Evolutionary conservation across 371 early-diverging fungal genomes (phyloP), one percentile per base, ranked within the genome.

Genomic region (Mucor mucedo): DNA sequence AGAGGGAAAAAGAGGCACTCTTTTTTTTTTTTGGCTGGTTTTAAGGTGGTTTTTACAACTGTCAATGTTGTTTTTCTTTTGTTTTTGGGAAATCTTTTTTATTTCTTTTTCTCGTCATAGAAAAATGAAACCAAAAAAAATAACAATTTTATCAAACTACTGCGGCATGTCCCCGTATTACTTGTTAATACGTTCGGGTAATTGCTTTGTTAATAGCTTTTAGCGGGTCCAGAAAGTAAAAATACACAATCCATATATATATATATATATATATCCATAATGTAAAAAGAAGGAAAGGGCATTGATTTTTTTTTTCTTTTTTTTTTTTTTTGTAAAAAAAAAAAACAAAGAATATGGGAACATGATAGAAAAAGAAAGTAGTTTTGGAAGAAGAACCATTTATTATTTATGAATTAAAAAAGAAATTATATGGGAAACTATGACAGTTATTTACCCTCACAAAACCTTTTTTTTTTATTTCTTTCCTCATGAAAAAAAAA

Each of bases 121-220:
- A 55, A 38, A 48, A 47, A 45, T 47, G 39, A 53, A 28, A 53
- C 47, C 40, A 47, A 62, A 54, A 50, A 62, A 45, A 45, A 62
- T 21, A 21, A 21, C 21, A 21, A 21, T 21, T 21, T 21, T 21
- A 21, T 29, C 60, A 65, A 68, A 72, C 73, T 72, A 62, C 69
- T 66, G 58, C 58, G 55, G 66, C 67, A 63, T 72, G 70, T 73
- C 73, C 73, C 73, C 73, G 70, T 66, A 70, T 55, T 50, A 47
- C 16, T 47, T 60, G 2, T 38, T 32, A 40, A 35, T 73, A 63
- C 70, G 73, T 64, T 73, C 70, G 73, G 73, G 73, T 73, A 57
- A 62, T 72, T 70, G 70, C 66, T 21, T 30, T 28, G 47, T 40
- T 21, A 21, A 21, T 48, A 55, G 45, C 58, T 70, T 70, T 71